Evolutionary conservation across 768 basidiomycete species (phyloP).

Genomic region (Lactarius deliciosus): DNA sequence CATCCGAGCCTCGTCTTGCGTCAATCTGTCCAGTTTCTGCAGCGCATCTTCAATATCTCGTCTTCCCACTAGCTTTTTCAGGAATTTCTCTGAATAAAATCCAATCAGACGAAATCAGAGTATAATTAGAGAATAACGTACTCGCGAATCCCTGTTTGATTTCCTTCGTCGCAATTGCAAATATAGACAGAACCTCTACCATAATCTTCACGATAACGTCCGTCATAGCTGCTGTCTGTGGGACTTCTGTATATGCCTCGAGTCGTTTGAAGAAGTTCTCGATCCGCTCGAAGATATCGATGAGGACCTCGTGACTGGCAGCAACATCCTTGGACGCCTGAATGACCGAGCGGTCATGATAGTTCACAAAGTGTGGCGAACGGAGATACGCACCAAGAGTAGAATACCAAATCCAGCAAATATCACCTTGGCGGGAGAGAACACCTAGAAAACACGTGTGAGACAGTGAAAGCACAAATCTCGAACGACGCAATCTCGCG

Average conservation of each 20-base stretch:
- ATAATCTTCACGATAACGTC: not conserved
- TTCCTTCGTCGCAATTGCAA: not conserved
- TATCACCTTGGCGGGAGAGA: not conserved
- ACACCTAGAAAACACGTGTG: not conserved
- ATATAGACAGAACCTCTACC: conserved; percentile 1
- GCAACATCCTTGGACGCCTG: not conserved
- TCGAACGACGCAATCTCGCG: not conserved
- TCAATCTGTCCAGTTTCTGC: too few relatives aligned
- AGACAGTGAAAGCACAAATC: not conserved
- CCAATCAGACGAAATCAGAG: not conserved
- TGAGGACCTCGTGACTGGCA: not conserved
- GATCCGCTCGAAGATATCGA: not conserved
- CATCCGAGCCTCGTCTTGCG: not conserved
- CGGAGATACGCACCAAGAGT: not conserved
- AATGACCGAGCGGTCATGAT: not conserved
- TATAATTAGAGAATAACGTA: not conserved
- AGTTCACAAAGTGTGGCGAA: too few relatives aligned
- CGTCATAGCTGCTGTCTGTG: not conserved
- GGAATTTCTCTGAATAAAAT: not conserved
- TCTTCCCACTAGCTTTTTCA: not conserved
- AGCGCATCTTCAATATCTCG: not conserved
- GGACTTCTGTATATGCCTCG: not conserved
- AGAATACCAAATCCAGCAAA: conserved; percentile 3
- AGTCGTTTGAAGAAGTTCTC: conserved; percentile 1
- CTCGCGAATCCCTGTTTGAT: not conserved